These are phyloP conservation scores for Corrigiola litoralis DNA, from an alignment of 179 eudicot genomes.

Conservation along the genomic window DNA sequence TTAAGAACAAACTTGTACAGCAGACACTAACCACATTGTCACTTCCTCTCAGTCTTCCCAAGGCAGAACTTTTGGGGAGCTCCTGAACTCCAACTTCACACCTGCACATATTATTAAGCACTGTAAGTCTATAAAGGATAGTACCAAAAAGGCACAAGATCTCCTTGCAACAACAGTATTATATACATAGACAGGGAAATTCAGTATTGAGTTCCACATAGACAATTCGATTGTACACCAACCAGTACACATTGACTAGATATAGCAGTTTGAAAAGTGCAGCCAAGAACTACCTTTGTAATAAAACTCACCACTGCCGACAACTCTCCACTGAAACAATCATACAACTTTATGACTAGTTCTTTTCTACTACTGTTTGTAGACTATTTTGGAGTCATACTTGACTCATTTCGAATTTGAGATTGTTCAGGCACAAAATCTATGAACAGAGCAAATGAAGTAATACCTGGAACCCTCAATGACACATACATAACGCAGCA, in stretches of 20 bases:
- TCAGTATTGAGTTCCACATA: neutral
- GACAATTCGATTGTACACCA: too few relatives aligned
- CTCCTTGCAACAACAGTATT: neutral
- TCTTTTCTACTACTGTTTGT: too few relatives aligned
- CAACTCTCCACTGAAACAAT: too few relatives aligned
- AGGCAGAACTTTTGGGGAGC: constrained; percentile 66
- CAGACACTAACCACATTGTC: constrained; percentile 73
- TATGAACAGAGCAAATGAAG: neutral
- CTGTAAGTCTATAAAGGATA: neutral
- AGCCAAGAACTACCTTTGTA: too few relatives aligned
- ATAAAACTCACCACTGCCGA: too few relatives aligned
- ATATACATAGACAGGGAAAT: neutral
- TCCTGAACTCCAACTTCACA: constrained; percentile 90
- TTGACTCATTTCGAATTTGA: too few relatives aligned
- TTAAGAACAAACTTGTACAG: neutral
- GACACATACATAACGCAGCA: constrained; percentile 87
- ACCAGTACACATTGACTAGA: too few relatives aligned
- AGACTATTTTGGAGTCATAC: too few relatives aligned
- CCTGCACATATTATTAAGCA: too few relatives aligned
- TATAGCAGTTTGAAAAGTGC: too few relatives aligned
- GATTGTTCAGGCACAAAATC: neutral
- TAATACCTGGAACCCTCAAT: constrained; percentile 72
- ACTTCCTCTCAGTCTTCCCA: constrained; percentile 85
- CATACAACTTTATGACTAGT: too few relatives aligned
- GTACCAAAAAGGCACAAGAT: neutral